Conservation (phyloP, 371 early-diverging fungal species). For the Rhizopus microsporus region DNA sequence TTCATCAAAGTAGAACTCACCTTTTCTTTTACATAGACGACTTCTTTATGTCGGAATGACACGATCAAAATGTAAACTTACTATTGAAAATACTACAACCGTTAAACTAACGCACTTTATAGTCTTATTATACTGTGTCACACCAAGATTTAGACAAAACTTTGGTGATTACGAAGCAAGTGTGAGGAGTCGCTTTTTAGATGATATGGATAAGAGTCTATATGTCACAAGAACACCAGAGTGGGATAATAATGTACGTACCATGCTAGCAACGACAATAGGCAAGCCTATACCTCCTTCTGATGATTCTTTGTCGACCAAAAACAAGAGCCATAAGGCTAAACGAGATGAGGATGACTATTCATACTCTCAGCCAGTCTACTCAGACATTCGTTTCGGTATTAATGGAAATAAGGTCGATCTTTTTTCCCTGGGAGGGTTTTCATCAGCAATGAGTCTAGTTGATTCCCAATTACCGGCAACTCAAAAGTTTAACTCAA, state of each 20-base stretch:
- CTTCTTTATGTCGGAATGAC: slow-evolving; percentile 60
- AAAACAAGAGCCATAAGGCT: not conserved
- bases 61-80: slow-evolving; percentile 36
- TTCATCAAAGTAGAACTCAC: slow-evolving; percentile 7
- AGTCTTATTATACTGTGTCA: slow-evolving; percentile 22
- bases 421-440: not conserved
- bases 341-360: not conserved
- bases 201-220: not conserved
- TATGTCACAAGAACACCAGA: not conserved
- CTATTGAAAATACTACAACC: not conserved
- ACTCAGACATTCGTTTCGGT: not conserved
- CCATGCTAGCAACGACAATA: slow-evolving; percentile 12
- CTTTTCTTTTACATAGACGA: slow-evolving; percentile 35
- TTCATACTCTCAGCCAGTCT: not conserved
- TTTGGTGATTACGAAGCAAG: slow-evolving; percentile 1
- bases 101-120: not conserved
- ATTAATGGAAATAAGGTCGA: not conserved
- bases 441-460: not conserved
- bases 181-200: not conserved
- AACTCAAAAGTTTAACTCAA: not conserved
- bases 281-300: slow-evolving; percentile 2
- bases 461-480: not conserved
- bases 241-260: slow-evolving; percentile 7
- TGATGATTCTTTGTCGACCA: slow-evolving; percentile 8
- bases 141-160: not conserved